Percentiles rank a stretch among this genome's conserved stretches.
Evolutionary conservation across 805 yeast genomes (phyloP).

Genomic region (Starmerella apicola): DNA sequence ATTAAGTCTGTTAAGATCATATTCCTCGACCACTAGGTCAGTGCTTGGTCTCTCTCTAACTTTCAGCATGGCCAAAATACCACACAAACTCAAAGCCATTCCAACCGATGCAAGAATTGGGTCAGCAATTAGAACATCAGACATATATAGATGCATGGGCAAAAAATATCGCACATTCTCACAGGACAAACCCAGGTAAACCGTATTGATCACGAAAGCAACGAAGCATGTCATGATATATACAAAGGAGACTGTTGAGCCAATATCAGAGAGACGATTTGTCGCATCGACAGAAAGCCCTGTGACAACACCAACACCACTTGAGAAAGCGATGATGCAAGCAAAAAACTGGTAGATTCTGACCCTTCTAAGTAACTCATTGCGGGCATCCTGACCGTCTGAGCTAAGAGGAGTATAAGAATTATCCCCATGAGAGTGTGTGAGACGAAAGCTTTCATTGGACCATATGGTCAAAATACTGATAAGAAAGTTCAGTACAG

Average conservation of each 20-base stretch:
- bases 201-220: constrained; percentile 16
- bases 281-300: constrained; percentile 17
- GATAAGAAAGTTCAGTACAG: constrained; percentile 19
- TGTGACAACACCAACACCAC: constrained; percentile 22
- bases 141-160: constrained; percentile 1
- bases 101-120: constrained; percentile 17
- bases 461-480: constrained; percentile 19
- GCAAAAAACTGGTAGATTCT: constrained; percentile 20
- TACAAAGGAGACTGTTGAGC: constrained; percentile 14
- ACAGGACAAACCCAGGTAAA: constrained; percentile 20
- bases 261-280: constrained; percentile 20
- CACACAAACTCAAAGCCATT: constrained; percentile 18
- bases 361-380: constrained; percentile 3
- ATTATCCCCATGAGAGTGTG: no score
- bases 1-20: constrained; percentile 22
- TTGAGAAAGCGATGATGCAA: constrained; percentile 17
- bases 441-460: constrained; percentile 11
- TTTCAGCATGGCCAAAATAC: constrained; percentile 19
- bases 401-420: background rate
- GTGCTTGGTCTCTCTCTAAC: constrained; percentile 24
- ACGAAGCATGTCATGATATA: constrained; percentile 13
- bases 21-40: constrained; percentile 23
- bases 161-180: constrained; percentile 4
- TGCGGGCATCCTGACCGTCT: background rate
- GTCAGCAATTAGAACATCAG: constrained; percentile 21